Evolutionary conservation across 2,329 filamentous ascomycete species (phyloP).

Genomic region (Phialophora chinensis): DNA sequence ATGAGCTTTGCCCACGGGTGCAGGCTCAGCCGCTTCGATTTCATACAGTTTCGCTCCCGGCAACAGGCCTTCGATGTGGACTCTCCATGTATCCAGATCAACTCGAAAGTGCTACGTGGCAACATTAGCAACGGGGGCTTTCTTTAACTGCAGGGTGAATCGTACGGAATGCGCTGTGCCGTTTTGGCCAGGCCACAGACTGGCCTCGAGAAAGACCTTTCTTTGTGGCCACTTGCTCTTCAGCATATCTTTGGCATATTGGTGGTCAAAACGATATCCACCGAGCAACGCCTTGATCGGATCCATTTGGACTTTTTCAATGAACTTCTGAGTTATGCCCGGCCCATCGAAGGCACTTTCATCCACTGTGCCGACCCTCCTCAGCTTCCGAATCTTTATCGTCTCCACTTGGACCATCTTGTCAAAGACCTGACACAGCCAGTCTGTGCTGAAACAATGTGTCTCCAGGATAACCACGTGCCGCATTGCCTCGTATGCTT

Average conservation of each 20-base stretch:
- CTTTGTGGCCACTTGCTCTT: slow-evolving; percentile 1
- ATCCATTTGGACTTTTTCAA: slow-evolving; percentile 5
- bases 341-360: slow-evolving; percentile 8
- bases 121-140: neutral
- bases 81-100: slow-evolving; percentile 18
- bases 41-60: neutral
- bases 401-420: slow-evolving; percentile 15
- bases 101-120: neutral
- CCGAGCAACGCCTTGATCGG: slow-evolving; percentile 10
- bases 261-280: slow-evolving; percentile 22
- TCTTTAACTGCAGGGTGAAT: too few relatives aligned
- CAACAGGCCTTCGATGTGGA: slow-evolving; percentile 11
- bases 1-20: neutral
- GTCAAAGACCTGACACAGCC: slow-evolving; percentile 13
- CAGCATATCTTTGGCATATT: slow-evolving; percentile 16
- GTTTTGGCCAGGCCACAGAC: neutral
- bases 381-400: slow-evolving; percentile 11
- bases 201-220: slow-evolving; percentile 9
- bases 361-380: neutral
- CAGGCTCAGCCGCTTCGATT: slow-evolving; percentile 9
- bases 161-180: slow-evolving; percentile 12
- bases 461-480: slow-evolving; percentile 18
- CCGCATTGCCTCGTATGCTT: slow-evolving; percentile 9
- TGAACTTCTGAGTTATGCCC: neutral
- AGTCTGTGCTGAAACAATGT: slow-evolving; percentile 19